Percentiles rank a stretch among this genome's conserved stretches.
These are phyloP conservation scores for Spathaspora boniae DNA, from an alignment of 805 yeast genomes.

Conservation along the genomic window DNA sequence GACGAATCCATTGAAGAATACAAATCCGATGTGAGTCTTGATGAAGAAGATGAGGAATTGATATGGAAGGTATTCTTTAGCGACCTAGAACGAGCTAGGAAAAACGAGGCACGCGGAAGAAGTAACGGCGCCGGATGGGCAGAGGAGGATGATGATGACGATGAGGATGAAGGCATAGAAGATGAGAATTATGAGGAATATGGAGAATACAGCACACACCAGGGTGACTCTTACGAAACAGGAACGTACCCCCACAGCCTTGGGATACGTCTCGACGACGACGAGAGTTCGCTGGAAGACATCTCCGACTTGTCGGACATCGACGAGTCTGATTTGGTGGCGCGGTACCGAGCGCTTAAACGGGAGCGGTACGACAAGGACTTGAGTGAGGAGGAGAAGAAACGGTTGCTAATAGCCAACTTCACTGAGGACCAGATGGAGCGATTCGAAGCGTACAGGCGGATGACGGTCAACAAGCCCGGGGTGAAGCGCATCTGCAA, in stretches of 20 bases:
- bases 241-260: no score
- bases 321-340: constrained; percentile 31
- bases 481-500: constrained; percentile 81
- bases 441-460: constrained; percentile 79
- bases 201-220: constrained; percentile 4
- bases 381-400: constrained; percentile 50
- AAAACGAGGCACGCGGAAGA: constrained; percentile 1
- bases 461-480: constrained; percentile 59
- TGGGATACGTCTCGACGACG: no score
- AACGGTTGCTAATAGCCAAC: constrained; percentile 62
- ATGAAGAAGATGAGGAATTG: constrained; percentile 44
- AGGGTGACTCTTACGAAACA: no score
- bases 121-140: constrained; percentile 3
- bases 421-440: constrained; percentile 82
- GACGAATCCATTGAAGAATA: neutral
- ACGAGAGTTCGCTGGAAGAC: constrained; percentile 17
- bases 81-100: constrained; percentile 15
- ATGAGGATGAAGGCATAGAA: constrained; percentile 7
- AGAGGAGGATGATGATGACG: constrained; percentile 6
- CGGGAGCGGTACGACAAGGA: constrained; percentile 27
- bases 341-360: constrained; percentile 25
- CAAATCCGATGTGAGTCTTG: constrained; percentile 33
- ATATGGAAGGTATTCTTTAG: constrained; percentile 41
- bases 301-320: constrained; percentile 29
- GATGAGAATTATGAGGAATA: neutral